Conservation (phyloP, 768 basidiomycete species). For the Tulasnella sp. region DNA sequence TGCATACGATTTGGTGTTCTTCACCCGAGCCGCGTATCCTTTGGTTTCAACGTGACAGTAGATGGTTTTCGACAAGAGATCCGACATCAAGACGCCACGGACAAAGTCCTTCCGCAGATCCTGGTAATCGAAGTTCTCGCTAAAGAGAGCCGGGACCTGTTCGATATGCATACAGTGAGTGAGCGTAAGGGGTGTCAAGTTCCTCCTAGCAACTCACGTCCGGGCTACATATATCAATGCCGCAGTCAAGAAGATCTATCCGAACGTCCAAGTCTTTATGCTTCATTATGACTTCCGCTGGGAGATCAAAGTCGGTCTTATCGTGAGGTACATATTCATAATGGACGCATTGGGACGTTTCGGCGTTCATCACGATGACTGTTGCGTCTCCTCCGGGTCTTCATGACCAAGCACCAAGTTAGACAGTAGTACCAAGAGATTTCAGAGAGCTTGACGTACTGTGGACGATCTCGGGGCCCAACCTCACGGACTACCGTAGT, state of each 20-base stretch:
- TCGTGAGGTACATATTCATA: slow-evolving; percentile 66
- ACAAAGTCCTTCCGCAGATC: slow-evolving; percentile 90
- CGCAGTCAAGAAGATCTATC: slow-evolving; percentile 78
- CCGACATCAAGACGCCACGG: slow-evolving; percentile 86
- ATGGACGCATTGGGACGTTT: slow-evolving; percentile 71
- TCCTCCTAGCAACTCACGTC: slow-evolving; percentile 43
- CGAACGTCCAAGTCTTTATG: slow-evolving; percentile 79
- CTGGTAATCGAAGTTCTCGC: slow-evolving; percentile 96
- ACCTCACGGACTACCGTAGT: slow-evolving; percentile 86
- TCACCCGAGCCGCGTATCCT: slow-evolving; percentile 86
- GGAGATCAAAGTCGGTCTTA: slow-evolving; percentile 49
- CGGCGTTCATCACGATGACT: slow-evolving; percentile 64
- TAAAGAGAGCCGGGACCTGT: slow-evolving; percentile 89
- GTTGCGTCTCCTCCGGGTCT: slow-evolving; percentile 65
- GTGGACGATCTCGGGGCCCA: slow-evolving; percentile 42
- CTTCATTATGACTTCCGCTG: slow-evolving; percentile 59
- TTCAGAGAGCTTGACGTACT: slow-evolving; percentile 35
- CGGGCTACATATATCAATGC: slow-evolving; percentile 87
- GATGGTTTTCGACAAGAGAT: slow-evolving; percentile 89
- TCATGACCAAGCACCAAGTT: not conserved
- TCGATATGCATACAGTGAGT: not conserved
- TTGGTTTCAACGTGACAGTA: slow-evolving; percentile 80
- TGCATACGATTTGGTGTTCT: slow-evolving; percentile 86
- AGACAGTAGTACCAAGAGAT: not conserved
- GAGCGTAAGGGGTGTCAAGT: slow-evolving; percentile 6